Evolutionary conservation across 805 yeast species (phyloP).

Genomic region (Yarrowia osloensis): DNA sequence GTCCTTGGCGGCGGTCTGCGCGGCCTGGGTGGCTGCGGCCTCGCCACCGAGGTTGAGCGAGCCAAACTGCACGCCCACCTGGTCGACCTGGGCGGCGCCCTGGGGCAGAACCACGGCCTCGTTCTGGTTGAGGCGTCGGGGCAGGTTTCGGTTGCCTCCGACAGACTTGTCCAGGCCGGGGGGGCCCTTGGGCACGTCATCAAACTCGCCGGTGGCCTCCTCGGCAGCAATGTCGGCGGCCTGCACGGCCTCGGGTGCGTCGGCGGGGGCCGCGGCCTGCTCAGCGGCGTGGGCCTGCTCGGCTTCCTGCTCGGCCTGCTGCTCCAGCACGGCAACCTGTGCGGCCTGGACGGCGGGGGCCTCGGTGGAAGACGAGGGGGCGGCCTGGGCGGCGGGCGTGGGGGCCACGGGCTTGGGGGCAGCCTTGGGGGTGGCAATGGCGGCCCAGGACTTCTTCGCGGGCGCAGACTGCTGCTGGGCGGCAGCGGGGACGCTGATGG

Average conservation of each 20-base stretch:
- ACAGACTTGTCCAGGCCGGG: constrained; percentile 33
- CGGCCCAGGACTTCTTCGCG: constrained; percentile 62
- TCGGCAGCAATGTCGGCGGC: constrained; percentile 34
- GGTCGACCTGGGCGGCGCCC: constrained; percentile 49
- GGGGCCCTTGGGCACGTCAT: constrained; percentile 15
- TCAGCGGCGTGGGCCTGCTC: constrained; percentile 31
- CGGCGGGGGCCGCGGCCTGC: constrained; percentile 31
- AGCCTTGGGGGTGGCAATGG: constrained; percentile 61
- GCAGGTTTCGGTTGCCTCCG: constrained; percentile 37
- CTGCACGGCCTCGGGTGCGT: constrained; percentile 26
- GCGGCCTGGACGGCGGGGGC: constrained; percentile 32
- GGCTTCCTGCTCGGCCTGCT: constrained; percentile 30
- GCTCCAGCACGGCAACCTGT: constrained; percentile 30
- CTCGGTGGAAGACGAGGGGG: constrained; percentile 36
- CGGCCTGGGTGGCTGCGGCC: constrained; percentile 36
- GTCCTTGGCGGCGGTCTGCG: constrained; percentile 22
- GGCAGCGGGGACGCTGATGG: constrained; percentile 27
- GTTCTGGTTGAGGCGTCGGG: constrained; percentile 46
- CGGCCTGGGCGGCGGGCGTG: constrained; percentile 40
- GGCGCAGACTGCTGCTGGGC: constrained; percentile 32
- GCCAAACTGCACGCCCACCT: constrained; percentile 65
- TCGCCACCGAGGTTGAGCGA: constrained; percentile 54
- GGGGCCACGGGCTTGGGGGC: constrained; percentile 40
- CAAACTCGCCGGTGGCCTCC: constrained; percentile 18
- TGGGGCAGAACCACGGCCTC: constrained; percentile 58